Base-by-base conservation (phyloP, 768 basidiomycete species). In the Trametes coccinea region DNA sequence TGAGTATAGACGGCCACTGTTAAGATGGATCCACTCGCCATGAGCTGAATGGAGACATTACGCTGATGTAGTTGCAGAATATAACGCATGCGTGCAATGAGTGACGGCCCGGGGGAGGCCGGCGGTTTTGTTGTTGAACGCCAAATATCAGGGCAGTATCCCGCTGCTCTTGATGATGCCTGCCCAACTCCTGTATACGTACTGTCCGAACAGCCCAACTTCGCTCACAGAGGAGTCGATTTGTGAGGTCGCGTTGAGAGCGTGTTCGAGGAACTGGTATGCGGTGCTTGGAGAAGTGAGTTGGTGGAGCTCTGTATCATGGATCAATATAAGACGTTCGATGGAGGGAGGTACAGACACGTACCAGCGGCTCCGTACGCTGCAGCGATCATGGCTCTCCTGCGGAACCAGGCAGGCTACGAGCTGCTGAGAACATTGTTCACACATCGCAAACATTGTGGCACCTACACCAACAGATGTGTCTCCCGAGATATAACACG, bases 381-480 rank as follows among this genome's bases (percentile, higher is more conserved):
- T 1, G 82, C 79, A 6, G 88, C 84, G 33, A 93, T 68, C 1
- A 88, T 82, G 0, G 82, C 84, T 37, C 92, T 79, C 39, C 78
- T 82, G 5, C 85, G 75, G 71, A 92, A 92, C 92, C 92, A 93
- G 7, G 82, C 77, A 53, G 84, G 74, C 91, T 92, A 53, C 62
- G 27, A 49, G 9, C 30, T 40, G 53, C 39, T 34, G 27, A 33
- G 44, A 41, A 44, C 56, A 14, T 5, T 4, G 55, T 60, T 22
- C 44, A 22, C 27, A 43, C 45, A 2, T 10, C 40, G 14, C 17
- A 41, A 11, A 17, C 14, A 8, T 50, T 13, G 31, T 14, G 0
- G 3, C 8, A 74, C 81, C 47, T 69, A 91, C 91, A 67, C 87
- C 86, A 33, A 83, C 71, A 1, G 82, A 80, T 3, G 75, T 56